Conservation (phyloP, 305 asterid genomes). For the Fraxinus sp. region DNA sequence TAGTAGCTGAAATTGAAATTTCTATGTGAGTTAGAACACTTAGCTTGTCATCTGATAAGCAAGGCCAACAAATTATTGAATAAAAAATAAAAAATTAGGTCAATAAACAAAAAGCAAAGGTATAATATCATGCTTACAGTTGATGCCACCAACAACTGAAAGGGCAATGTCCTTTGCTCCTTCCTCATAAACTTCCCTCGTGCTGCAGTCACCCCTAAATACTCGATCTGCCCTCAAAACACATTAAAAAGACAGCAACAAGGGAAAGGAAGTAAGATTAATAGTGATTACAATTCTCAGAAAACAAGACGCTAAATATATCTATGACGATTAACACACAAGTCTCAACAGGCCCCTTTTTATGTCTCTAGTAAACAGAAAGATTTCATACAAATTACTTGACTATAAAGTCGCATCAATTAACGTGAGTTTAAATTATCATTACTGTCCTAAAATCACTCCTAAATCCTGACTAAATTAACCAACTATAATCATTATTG, state of each 20-base stretch:
- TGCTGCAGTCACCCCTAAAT: slow-evolving; percentile 77
- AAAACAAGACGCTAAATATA: neutral
- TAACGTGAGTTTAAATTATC: neutral
- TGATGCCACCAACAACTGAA: slow-evolving; percentile 80
- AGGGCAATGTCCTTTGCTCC: slow-evolving; percentile 81
- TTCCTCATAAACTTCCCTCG: slow-evolving; percentile 77
- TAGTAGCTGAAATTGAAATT: slow-evolving; percentile 61
- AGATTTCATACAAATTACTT: neutral
- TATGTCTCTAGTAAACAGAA: neutral
- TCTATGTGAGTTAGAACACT: slow-evolving; percentile 15
- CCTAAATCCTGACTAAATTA: neutral
- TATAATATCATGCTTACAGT: slow-evolving; percentile 56
- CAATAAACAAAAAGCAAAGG: slow-evolving; percentile 14
- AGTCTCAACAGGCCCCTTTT: neutral
- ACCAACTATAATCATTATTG: neutral
- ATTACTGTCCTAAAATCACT: neutral
- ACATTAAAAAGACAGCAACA: slow-evolving; percentile 4
- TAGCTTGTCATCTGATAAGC: slow-evolving; percentile 16
- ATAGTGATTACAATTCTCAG: slow-evolving; percentile 1
- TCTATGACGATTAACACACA: neutral
- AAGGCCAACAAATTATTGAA: slow-evolving; percentile 5
- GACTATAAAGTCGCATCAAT: neutral
- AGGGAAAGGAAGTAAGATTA: neutral
- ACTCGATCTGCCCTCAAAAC: slow-evolving; percentile 62
- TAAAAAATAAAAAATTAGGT: slow-evolving; percentile 1